Evolutionary conservation across 495 filamentous ascomycete genomes (phyloP).

Genomic region (Trichocladium uniseriatum): DNA sequence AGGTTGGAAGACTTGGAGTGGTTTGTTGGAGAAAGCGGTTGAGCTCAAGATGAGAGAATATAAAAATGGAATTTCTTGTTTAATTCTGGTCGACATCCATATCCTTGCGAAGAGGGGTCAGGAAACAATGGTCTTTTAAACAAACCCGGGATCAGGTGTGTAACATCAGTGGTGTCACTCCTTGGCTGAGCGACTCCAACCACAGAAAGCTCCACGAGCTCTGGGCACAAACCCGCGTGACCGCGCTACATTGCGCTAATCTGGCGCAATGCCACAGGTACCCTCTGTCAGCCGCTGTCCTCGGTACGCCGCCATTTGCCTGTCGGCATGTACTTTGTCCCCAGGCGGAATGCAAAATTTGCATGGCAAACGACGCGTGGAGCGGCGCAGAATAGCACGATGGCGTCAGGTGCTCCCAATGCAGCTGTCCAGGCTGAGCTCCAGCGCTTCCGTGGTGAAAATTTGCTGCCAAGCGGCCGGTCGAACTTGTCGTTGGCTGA

Average conservation of each 20-base stretch:
- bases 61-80: background rate
- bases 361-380: background rate
- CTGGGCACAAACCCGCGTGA: slow-evolving; percentile 11
- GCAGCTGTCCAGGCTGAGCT: slow-evolving; percentile 1
- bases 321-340: too few species aligned
- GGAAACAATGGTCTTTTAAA: background rate
- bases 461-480: slow-evolving; percentile 20
- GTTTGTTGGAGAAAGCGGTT: background rate
- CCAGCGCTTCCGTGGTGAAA: slow-evolving; percentile 15
- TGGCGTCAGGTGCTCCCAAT: slow-evolving; percentile 9
- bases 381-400: background rate
- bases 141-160: background rate
- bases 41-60: background rate
- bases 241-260: slow-evolving; percentile 1
- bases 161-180: slow-evolving; percentile 2
- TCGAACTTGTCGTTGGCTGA: slow-evolving; percentile 25
- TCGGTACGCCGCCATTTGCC: too few species aligned
- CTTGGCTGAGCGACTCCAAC: background rate
- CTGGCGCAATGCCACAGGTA: background rate
- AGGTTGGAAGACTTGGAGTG: background rate
- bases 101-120: background rate
- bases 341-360: background rate
- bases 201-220: slow-evolving; percentile 12
- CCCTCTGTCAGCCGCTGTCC: background rate
- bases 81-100: background rate